Base-by-base conservation (phyloP, 164 flowering plant species). In the Tetrastigma voinierianum region DNA sequence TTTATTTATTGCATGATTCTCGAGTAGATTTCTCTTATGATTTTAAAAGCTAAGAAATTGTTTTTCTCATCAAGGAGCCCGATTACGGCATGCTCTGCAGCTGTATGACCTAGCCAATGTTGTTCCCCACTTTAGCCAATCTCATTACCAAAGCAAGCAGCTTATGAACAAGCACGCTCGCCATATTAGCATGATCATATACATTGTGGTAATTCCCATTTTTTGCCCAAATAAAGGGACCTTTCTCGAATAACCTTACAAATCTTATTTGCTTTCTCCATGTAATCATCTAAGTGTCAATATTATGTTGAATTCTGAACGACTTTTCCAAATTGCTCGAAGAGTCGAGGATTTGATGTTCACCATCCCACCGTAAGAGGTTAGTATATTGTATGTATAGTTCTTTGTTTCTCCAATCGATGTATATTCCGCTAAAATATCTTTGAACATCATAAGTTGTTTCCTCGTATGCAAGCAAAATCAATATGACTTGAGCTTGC, bases 141-240 rank as follows among this genome's bases (percentile, higher is more conserved):
- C n/a, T n/a, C n/a, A n/a, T 93, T 96, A 93, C 76, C 99, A 96
- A 97, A 98, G 44, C 93, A 98, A 78, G 99, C 93, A 84, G n/a
- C n/a, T 49, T 96, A 93, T 83, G 99, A 96, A 74, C 96, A 89
- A 82, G 97, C 99, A n/a, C 75, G 86, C 90, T 46, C 93, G 95
- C 16, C 90, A 88, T 77, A 90, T 96, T 73, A 90, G 80, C n/a
- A 81, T 84, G 86, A 93, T n/a, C n/a, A 93, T 59, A 96, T 96
- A 68, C 90, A 83, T n/a, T 74, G 72, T 74, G 78, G 86, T 52
- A 45, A 15, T 63, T 57, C 59, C n/a, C n/a, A n/a, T n/a, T 25
- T 20, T 65, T 59, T 43, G 2, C 10, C 43, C 2, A 18, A n/a
- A n/a, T n/a, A n/a, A n/a, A n/a, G n/a, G n/a, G n/a, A n/a, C 16